phyloP scores from a whole-genome alignment of 23 red algal species.

The Gracilaria gracilis region DNA sequence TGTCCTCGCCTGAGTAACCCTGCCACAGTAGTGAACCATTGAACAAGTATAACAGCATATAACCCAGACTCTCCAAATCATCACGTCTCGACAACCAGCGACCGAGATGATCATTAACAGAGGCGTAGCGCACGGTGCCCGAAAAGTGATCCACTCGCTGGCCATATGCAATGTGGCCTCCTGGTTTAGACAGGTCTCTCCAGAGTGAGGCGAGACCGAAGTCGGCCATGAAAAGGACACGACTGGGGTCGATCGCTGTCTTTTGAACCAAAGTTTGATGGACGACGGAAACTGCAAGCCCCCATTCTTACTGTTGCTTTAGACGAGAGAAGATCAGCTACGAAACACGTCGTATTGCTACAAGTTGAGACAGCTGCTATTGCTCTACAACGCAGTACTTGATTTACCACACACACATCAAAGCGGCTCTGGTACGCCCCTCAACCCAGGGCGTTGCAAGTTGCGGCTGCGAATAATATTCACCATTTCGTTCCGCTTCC shows the following conservation, averaged over 20 bases:
- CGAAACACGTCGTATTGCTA: no score
- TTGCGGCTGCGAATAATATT: no score
- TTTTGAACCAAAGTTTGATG: no score
- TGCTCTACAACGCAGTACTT: no score
- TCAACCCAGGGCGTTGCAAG: no score
- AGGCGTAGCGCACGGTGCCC: constrained; percentile 97
- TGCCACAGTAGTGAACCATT: constrained; percentile 96
- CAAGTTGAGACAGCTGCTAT: no score
- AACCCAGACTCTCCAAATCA: constrained; percentile 94
- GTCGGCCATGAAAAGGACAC: constrained; percentile 92
- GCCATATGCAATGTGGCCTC: constrained; percentile 94
- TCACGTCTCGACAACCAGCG: constrained; percentile 88
- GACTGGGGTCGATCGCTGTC: constrained; percentile 46
- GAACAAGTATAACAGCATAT: constrained; percentile 96
- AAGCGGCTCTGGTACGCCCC: no score
- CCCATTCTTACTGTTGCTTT: no score
- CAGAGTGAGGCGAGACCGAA: constrained; percentile 90
- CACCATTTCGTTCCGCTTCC: no score
- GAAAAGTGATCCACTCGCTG: constrained; percentile 98
- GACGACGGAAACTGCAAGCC: no score
- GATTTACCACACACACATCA: no score
- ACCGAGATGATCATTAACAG: constrained; percentile 96
- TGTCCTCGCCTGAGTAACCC: constrained; percentile 94
- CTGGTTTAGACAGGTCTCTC: constrained; percentile 71
- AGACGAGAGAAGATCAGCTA: no score